Conservation (phyloP, 805 yeast species). For the Schizosaccharomyces osmophilus region DNA sequence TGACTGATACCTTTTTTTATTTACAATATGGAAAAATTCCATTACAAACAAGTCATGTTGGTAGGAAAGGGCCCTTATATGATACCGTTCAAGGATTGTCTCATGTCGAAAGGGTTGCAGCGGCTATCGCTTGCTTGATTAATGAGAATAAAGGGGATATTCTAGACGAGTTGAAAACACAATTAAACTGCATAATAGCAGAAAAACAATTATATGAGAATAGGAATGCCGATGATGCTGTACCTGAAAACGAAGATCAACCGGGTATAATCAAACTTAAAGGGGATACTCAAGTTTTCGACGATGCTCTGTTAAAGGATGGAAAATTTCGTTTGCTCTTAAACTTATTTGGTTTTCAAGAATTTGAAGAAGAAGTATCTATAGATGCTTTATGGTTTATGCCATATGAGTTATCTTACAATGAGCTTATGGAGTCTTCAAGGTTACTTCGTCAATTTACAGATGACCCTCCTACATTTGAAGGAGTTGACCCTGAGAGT, state of each 20-base stretch:
- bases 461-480: conserved; percentile 16
- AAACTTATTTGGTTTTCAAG: conserved; percentile 21
- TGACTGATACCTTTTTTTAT: conserved; percentile 24
- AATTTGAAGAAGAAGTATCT: background rate
- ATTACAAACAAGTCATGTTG: conserved; percentile 8
- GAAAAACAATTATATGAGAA: conserved; percentile 10
- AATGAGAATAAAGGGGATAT: conserved; percentile 21
- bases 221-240: background rate
- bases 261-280: conserved; percentile 7
- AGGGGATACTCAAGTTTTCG: background rate
- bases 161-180: conserved; percentile 22
- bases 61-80: conserved; percentile 8
- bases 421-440: conserved; percentile 15
- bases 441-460: conserved; percentile 22
- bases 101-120: conserved; percentile 25
- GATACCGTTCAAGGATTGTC: conserved; percentile 12
- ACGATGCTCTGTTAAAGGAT: conserved; percentile 19
- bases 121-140: conserved; percentile 25
- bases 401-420: conserved; percentile 14
- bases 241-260: background rate
- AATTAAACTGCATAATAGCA: conserved; percentile 15
- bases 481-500: conserved; percentile 7
- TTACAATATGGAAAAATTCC: conserved; percentile 35
- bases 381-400: conserved; percentile 10
- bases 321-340: conserved; percentile 27